Base-by-base conservation (phyloP, 139 green algal genomes). In the Asterochloris sp. region DNA sequence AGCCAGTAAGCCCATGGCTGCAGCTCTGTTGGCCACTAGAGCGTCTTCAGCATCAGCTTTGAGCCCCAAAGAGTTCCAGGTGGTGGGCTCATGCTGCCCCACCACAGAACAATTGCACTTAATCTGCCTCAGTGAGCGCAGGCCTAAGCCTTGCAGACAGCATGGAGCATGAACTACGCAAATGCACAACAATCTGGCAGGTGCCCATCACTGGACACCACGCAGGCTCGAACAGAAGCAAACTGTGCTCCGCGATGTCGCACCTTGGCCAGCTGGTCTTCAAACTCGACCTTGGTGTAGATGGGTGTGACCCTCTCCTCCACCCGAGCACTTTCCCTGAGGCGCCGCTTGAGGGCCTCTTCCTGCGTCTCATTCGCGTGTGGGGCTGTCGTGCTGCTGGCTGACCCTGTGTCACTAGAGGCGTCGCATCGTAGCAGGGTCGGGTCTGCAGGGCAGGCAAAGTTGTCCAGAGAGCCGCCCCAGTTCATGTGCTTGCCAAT, bases 271-370 rank as follows among this genome's bases (percentile, higher is more conserved):
- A 94, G 61, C n/a, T 88, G 71, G 10, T 64, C 19, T 10, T 89
- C n/a, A 19, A 90, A 91, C 11, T 95, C 90, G 0, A 78, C 60
- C 19, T 82, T 28, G 38, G 81, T 87, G 19, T 75, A 81, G 17
- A 97, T 85, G 27, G 85, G 38, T 0, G 74, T 27, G 10, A 97
- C 87, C 6, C 92, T 87, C 83, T 95, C 87, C 63, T 95, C 91
- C 12, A 97, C 93, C 9, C 78, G 74, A 75, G 83, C 80, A 21
- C 81, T 90, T 83, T 96, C 92, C 15, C 89, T 86, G 47, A 91
- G 28, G 11, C 91, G 86, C 27, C 93, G 87, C 80, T 95, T 76
- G 16, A 90, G 28, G 0, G 86, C 88, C 63, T 95, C 69, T 68
- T 95, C 86, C 15, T 86, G 73, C 0, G 86, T 92, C 76, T 96